A percentile compares a stretch with the other conserved stretches of the same genome.
Conservation (phyloP, 768 basidiomycete genomes). For the Butyriboletus loyo region DNA sequence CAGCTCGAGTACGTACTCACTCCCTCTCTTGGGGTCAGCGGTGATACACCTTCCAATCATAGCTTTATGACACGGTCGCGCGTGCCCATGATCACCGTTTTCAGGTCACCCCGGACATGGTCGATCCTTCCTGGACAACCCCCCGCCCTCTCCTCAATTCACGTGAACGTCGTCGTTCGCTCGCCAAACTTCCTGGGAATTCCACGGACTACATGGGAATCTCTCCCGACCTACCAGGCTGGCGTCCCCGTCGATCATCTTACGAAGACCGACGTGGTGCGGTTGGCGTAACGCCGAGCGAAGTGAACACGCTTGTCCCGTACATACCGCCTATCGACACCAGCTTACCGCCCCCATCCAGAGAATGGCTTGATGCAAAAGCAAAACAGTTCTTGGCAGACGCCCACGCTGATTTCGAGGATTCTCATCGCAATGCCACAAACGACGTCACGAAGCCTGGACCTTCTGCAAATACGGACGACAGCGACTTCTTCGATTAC, state of each 20-base stretch:
- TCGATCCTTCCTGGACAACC: slow-evolving; percentile 11
- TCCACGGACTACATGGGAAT: slow-evolving; percentile 26
- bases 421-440: background rate
- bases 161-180: slow-evolving; percentile 15
- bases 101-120: slow-evolving; percentile 3
- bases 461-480: slow-evolving; percentile 1
- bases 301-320: slow-evolving; percentile 28
- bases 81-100: slow-evolving; percentile 24
- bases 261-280: slow-evolving; percentile 24
- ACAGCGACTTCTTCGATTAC: slow-evolving; percentile 19
- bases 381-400: slow-evolving; percentile 14
- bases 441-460: background rate
- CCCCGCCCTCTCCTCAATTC: slow-evolving; percentile 11
- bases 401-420: slow-evolving; percentile 12
- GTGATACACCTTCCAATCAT: background rate
- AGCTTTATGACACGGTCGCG: slow-evolving; percentile 33
- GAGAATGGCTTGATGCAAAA: slow-evolving; percentile 17
- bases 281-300: slow-evolving; percentile 22
- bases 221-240: slow-evolving; percentile 19
- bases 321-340: slow-evolving; percentile 24
- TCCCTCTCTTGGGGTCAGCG: background rate
- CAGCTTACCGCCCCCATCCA: slow-evolving; percentile 12
- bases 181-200: slow-evolving; percentile 10
- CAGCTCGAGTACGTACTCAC: slow-evolving; percentile 16
- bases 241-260: slow-evolving; percentile 24